Conservation (phyloP, 2,329 filamentous ascomycete genomes). For the Clonostachys rhizophaga region DNA sequence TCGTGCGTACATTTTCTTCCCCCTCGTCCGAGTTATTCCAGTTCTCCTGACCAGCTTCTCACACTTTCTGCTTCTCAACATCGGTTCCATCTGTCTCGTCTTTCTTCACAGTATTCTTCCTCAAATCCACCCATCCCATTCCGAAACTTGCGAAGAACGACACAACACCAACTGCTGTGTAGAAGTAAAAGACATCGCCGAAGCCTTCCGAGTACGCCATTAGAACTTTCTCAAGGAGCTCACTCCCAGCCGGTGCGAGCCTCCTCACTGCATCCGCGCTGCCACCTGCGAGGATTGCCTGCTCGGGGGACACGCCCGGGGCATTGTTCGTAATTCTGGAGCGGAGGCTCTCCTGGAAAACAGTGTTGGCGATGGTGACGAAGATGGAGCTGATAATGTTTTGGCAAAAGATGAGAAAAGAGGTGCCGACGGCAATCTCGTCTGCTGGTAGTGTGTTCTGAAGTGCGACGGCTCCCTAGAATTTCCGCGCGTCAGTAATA, state of each 20-base stretch:
- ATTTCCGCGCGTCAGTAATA: too few species aligned
- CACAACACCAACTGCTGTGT: conserved; percentile 1
- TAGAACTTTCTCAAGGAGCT: background rate
- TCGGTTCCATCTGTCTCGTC: too few species aligned
- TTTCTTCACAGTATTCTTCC: background rate
- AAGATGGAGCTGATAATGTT: conserved; percentile 38
- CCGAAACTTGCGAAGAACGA: conserved; percentile 5
- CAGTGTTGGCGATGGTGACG: conserved; percentile 19
- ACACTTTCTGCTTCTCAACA: too few species aligned
- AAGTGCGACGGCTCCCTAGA: conserved; percentile 4
- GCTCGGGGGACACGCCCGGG: conserved; percentile 2
- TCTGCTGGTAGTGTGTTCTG: conserved; percentile 3
- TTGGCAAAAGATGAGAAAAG: conserved; percentile 23
- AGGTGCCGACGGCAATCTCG: conserved; percentile 3
- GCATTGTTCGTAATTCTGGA: conserved; percentile 1
- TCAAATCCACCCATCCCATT: conserved; percentile 10
- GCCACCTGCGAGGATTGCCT: conserved; percentile 27
- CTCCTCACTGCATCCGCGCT: conserved; percentile 29
- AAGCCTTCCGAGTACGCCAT: conserved; percentile 5
- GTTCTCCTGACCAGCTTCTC: too few species aligned
- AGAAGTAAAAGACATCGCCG: conserved; percentile 5
- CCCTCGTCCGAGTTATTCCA: too few species aligned
- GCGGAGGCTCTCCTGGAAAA: conserved; percentile 5
- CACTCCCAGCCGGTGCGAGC: conserved; percentile 26
- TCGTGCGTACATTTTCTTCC: too few species aligned